phyloP scores from a whole-genome alignment of 306 rosid genomes.

The Carpinus viminea region DNA sequence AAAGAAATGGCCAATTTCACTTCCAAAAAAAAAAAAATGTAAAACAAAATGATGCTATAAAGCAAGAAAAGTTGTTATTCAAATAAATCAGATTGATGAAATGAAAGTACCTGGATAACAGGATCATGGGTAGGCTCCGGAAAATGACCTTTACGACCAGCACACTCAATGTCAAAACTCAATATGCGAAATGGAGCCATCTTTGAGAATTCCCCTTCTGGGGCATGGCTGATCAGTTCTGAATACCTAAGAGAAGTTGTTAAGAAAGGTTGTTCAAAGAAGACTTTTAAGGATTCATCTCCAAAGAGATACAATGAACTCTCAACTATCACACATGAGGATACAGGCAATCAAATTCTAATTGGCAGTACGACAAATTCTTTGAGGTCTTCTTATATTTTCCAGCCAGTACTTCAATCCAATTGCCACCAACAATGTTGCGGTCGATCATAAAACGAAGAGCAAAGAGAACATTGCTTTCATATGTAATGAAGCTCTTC shows the following conservation, averaged over 20 bases:
- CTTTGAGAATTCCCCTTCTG: slow-evolving; percentile 94
- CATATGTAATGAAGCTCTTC: slow-evolving; percentile 92
- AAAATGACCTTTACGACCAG: slow-evolving; percentile 98
- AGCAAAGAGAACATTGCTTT: slow-evolving; percentile 98
- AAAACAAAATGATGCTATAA: neutral
- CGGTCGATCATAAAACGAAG: slow-evolving; percentile 98
- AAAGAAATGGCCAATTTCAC: slow-evolving; percentile 32
- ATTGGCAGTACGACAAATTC: slow-evolving; percentile 71
- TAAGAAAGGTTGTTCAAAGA: slow-evolving; percentile 36
- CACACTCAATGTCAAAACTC: slow-evolving; percentile 99
- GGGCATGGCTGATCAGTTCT: slow-evolving; percentile 81
- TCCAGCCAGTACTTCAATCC: slow-evolving; percentile 91
- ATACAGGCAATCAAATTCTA: slow-evolving; percentile 93
- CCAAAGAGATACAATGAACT: slow-evolving; percentile 7
- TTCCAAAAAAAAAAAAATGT: slow-evolving; percentile 15
- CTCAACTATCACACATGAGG: slow-evolving; percentile 37
- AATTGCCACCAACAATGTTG: slow-evolving; percentile 90
- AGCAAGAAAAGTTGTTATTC: neutral
- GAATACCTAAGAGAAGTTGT: slow-evolving; percentile 66
- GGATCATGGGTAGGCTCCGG: slow-evolving; percentile 97
- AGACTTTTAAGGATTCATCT: slow-evolving; percentile 15
- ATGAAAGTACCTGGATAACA: slow-evolving; percentile 80
- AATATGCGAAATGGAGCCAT: slow-evolving; percentile 98
- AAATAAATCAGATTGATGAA: slow-evolving; percentile 1
- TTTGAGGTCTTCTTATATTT: slow-evolving; percentile 61